Evolutionary conservation across 139 green algal species (phyloP), one percentile per base, ranked within the genome.

Genomic region (Chlamydomonas sp.): DNA sequence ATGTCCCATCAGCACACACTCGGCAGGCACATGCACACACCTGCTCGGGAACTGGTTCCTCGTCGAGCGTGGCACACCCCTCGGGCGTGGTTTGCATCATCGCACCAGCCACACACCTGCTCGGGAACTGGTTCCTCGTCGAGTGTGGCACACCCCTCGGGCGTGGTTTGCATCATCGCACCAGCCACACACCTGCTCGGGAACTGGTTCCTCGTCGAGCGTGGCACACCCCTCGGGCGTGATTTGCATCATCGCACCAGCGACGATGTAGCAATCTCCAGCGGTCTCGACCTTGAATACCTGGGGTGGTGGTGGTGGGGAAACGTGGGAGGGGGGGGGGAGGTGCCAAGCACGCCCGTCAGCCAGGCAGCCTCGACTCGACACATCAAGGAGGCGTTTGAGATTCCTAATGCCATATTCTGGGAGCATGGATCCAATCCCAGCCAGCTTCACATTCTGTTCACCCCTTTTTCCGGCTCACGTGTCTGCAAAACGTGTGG

Each of bases 201-300:
- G n/a, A n/a, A n/a, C n/a, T n/a, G n/a, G n/a, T n/a, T n/a, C n/a
- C n/a, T n/a, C n/a, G n/a, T n/a, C 39, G 13, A 13, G 39, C 39
- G 13, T 50, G 13, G n/a, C n/a, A n/a, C 39, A 50, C 39, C 8
- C 39, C 8, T 50, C 10, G 39, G 39, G 13, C 39, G 13, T 13
- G 39, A n/a, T 8, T 50, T n/a, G n/a, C 39, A 62, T 10, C 50
- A 10, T 29, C 13, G 24, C 50, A 34, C 13, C 8, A 10, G 13
- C 50, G n/a, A 70, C 60, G 24, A 78, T 78, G 72, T 78, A 78
- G 72, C 72, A 78, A 26, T 78, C 72, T 16, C 72, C 72, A 28
- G 72, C 72, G 5, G 62, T 69, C 35, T 69, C 62, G 5, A 69
- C 62, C 62, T 69, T 54, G 50, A 35, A 62, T 50, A 50, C 10